These are phyloP conservation scores for Neocatenulostroma microsporum DNA, from an alignment of 2,329 filamentous ascomycete genomes.

Conservation along the genomic window DNA sequence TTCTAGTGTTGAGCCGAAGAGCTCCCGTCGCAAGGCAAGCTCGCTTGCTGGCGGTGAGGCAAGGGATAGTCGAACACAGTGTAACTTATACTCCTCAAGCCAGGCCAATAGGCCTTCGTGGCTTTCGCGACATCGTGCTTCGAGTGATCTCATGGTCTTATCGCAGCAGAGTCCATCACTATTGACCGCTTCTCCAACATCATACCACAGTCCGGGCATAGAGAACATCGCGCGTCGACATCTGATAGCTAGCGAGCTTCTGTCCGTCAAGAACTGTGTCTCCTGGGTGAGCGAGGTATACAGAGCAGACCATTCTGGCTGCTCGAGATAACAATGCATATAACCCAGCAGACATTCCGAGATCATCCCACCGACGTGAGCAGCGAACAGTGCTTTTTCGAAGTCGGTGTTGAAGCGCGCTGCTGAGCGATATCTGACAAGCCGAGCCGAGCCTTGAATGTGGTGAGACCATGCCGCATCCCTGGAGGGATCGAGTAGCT, in stretches of 20 bases:
- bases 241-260: constrained; percentile 16
- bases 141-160: constrained; percentile 7
- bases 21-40: constrained; percentile 17
- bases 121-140: constrained; percentile 10
- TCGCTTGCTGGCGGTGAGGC: constrained; percentile 12
- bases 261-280: constrained; percentile 15
- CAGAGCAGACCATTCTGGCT: constrained; percentile 23
- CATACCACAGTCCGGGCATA: constrained; percentile 18
- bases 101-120: constrained; percentile 14
- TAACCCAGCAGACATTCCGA: constrained; percentile 19
- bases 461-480: constrained; percentile 28
- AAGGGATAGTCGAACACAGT: constrained; percentile 16
- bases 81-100: constrained; percentile 21
- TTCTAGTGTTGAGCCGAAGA: constrained; percentile 19
- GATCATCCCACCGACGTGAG: constrained; percentile 28
- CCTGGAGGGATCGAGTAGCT: constrained; percentile 28
- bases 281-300: constrained; percentile 16
- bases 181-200: constrained; percentile 13
- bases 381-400: constrained; percentile 31
- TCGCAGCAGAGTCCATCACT: constrained; percentile 10
- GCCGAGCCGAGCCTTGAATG: constrained; percentile 25
- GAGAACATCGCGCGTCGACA: constrained; percentile 18
- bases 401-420: constrained; percentile 28
- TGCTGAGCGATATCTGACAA: constrained; percentile 28
- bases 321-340: constrained; percentile 25